phyloP scores from a whole-genome alignment of 2,329 filamentous ascomycete species.

The Fusarium chuoi region DNA sequence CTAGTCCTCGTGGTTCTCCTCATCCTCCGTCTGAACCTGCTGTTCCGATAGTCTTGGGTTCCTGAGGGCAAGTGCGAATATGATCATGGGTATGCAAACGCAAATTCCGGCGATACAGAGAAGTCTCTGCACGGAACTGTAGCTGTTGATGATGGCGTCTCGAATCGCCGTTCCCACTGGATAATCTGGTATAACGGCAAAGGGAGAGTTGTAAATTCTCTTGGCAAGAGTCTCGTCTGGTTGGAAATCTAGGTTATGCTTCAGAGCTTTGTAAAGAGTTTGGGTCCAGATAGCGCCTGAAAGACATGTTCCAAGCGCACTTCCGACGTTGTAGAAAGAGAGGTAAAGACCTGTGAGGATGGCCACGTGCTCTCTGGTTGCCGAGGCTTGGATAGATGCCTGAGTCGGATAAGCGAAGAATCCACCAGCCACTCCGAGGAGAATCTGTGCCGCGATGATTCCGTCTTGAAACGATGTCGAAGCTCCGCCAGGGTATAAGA shows the following conservation, averaged over 20 bases:
- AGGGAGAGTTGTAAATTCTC: conserved; percentile 52
- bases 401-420: conserved; percentile 61
- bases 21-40: conserved; percentile 39
- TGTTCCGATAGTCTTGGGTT: conserved; percentile 58
- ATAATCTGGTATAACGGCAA: conserved; percentile 47
- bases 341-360: conserved; percentile 54
- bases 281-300: conserved; percentile 57
- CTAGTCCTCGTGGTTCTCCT: neutral
- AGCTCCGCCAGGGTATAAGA: conserved; percentile 63
- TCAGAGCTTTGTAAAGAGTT: conserved; percentile 48
- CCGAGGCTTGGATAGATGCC: conserved; percentile 54
- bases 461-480: conserved; percentile 56
- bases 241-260: conserved; percentile 49
- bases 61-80: conserved; percentile 54
- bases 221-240: conserved; percentile 49
- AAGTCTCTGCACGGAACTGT: conserved; percentile 56
- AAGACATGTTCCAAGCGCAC: conserved; percentile 54
- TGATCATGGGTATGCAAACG: conserved; percentile 59
- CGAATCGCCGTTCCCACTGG: conserved; percentile 57
- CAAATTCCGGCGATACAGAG: conserved; percentile 58
- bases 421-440: conserved; percentile 68
- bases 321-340: conserved; percentile 55
- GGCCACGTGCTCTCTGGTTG: conserved; percentile 51
- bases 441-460: conserved; percentile 64
- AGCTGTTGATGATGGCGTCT: conserved; percentile 56